These are phyloP conservation scores for Solanum hybrid DNA, from an alignment of 305 asterid species.

Conservation along the genomic window DNA sequence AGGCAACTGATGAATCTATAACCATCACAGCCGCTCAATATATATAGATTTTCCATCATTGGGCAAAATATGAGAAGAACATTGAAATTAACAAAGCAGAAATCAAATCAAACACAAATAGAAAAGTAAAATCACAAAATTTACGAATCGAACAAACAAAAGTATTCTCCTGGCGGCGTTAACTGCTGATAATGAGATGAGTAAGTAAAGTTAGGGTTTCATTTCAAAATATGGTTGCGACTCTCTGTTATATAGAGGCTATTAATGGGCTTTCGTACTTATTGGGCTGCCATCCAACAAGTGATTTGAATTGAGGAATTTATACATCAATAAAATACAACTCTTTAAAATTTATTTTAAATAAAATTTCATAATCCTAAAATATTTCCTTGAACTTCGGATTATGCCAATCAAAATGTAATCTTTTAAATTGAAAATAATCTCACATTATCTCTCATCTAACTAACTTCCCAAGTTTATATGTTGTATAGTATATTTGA, in stretches of 20 bases:
- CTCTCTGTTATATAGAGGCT: not conserved
- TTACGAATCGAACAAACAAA: not conserved
- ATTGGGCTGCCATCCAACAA: not conserved
- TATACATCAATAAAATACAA: not conserved
- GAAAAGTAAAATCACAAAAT: not conserved
- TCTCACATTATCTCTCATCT: not conserved
- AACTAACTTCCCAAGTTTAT: not conserved
- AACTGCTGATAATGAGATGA: not conserved
- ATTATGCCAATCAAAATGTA: not conserved
- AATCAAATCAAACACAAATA: not conserved
- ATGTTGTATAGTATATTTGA: not conserved
- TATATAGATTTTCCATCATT: not conserved
- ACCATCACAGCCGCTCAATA: slow-evolving; percentile 5
- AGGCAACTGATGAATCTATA: not conserved
- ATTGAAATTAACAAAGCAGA: not conserved
- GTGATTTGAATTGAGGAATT: not conserved
- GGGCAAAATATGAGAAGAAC: not conserved
- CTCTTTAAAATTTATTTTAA: not conserved
- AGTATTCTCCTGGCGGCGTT: not conserved
- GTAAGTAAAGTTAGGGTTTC: not conserved
- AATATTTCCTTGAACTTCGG: not conserved
- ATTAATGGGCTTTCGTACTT: not conserved
- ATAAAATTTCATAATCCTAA: not conserved
- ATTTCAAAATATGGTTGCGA: rapidly evolving
- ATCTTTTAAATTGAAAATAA: not conserved